Base-by-base conservation (phyloP, 2,329 filamentous ascomycete species). In the Ophiostoma himal-ulmi region DNA sequence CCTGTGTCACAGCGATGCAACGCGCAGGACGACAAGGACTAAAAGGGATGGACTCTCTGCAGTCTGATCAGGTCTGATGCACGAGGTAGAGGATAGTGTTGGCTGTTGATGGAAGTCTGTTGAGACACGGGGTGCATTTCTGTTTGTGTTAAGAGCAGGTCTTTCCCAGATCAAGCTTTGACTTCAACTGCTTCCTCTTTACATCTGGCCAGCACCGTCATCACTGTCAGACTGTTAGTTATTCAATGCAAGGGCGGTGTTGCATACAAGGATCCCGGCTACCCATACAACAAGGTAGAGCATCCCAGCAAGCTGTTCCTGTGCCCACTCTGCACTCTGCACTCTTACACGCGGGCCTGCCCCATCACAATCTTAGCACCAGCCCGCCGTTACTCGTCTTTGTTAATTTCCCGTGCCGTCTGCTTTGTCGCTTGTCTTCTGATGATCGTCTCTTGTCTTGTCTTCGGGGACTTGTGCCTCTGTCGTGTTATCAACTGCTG, bases 361-460 rank as follows among this genome's bases (percentile, higher is more conserved):
- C 30, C 39, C 68, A 65, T 52, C 54, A 65, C 68, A 64, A 62
- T 64, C 57, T 64, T 69, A 64, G 52, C 54, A 68, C 17, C 67
- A 57, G 67, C 48, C 10, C 22, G 68, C 30, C 34, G 52, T 57
- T 34, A 41, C 30, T 60, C n/a, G 7, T 52, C 48, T 17, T 68
- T 37, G 30, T 20, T 57, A 57, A 68, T 68, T 68, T 68, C 67
- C 67, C 22, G 65, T 39, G 36, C 4, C 37, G 37, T 22, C n/a
- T 57, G 52, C 62, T 20, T 60, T 65, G 62, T 44, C 54, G 7
- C 20, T 22, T 54, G 20, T 54, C 5, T 57, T 13, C 2, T 57
- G 26, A 30, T 1, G 26, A 3, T 54, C 20, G 44, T 20, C 41
- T 48, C 14, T 17, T 48, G 41, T 14, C 5, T 14, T 44, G 1